Percentiles rank a stretch among this genome's conserved stretches.
Evolutionary conservation across 345 rosid species (phyloP).

Genomic region (Tarenaya hassleriana): DNA sequence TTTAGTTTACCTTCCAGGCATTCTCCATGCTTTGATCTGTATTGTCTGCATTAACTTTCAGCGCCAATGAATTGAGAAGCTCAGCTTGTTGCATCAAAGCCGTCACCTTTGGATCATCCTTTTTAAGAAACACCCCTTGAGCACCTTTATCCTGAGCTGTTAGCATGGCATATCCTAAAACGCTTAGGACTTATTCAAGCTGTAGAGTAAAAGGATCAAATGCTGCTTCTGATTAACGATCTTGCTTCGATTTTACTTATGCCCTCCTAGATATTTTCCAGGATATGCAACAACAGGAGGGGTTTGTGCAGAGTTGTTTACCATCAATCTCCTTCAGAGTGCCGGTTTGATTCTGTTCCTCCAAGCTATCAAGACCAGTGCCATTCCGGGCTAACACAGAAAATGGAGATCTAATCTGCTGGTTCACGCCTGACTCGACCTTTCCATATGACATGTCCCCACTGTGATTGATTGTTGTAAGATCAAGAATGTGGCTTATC

Average conservation of each 20-base stretch:
- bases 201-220: conserved; percentile 8
- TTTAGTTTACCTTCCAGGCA: conserved; percentile 98
- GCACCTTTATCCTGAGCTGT: conserved; percentile 43
- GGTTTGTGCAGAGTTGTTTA: conserved; percentile 23
- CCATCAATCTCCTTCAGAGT: conserved; percentile 46
- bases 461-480: conserved; percentile 33
- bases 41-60: conserved; percentile 63
- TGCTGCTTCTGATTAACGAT: too few relatives aligned
- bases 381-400: conserved; percentile 50
- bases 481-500: conserved; percentile 57
- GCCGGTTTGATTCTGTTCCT: conserved; percentile 27
- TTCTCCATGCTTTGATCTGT: conserved; percentile 82
- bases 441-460: conserved; percentile 49
- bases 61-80: conserved; percentile 73
- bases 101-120: conserved; percentile 77
- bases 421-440: conserved; percentile 33
- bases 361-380: conserved; percentile 22
- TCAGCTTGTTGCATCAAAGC: conserved; percentile 89
- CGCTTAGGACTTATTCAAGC: not conserved
- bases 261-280: conserved; percentile 8
- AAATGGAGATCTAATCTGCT: conserved; percentile 58
- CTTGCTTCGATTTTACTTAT: too few relatives aligned
- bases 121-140: conserved; percentile 54
- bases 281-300: conserved; percentile 12
- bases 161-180: conserved; percentile 11